Percentiles rank a stretch among this genome's conserved stretches.
phyloP scores from a whole-genome alignment of 2,329 filamentous ascomycete species.

The Eutypa lata region DNA sequence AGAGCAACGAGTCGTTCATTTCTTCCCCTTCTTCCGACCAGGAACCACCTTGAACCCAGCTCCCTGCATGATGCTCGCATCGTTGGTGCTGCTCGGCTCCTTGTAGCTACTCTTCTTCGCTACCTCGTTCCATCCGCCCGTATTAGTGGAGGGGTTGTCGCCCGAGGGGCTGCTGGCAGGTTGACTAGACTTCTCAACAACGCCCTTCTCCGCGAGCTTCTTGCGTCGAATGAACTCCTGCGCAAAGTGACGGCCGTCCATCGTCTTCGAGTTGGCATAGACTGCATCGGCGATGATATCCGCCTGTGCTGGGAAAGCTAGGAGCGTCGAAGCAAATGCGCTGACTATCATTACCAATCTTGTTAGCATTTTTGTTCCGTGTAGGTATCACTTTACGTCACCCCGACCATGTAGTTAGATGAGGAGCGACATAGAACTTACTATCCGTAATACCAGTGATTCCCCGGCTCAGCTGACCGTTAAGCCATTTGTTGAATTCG shows the following conservation, averaged over 20 bases:
- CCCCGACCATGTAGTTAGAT: neutral
- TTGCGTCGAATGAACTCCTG: conserved; percentile 93
- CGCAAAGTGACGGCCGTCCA: conserved; percentile 90
- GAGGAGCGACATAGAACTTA: conserved; percentile 40
- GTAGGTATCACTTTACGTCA: neutral
- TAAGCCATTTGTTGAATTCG: conserved; percentile 92
- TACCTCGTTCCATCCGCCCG: conserved; percentile 86
- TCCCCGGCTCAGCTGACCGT: conserved; percentile 73
- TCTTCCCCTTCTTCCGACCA: conserved; percentile 87
- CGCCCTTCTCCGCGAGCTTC: conserved; percentile 87
- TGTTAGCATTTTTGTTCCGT: conserved; percentile 1
- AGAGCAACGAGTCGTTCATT: conserved; percentile 35
- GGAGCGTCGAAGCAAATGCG: conserved; percentile 73
- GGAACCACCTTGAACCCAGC: conserved; percentile 87
- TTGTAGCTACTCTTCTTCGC: conserved; percentile 79
- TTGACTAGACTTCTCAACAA: conserved; percentile 65
- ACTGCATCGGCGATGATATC: conserved; percentile 87
- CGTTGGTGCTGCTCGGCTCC: conserved; percentile 37
- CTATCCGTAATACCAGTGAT: conserved; percentile 52
- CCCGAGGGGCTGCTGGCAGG: conserved; percentile 47
- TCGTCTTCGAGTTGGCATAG: conserved; percentile 80
- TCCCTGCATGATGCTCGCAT: conserved; percentile 42
- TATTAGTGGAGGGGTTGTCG: conserved; percentile 41
- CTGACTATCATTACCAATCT: too few relatives aligned
- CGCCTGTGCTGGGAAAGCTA: conserved; percentile 71